Conservation (phyloP, 371 early-diverging fungal species). For the Actinomortierella wolfii region DNA sequence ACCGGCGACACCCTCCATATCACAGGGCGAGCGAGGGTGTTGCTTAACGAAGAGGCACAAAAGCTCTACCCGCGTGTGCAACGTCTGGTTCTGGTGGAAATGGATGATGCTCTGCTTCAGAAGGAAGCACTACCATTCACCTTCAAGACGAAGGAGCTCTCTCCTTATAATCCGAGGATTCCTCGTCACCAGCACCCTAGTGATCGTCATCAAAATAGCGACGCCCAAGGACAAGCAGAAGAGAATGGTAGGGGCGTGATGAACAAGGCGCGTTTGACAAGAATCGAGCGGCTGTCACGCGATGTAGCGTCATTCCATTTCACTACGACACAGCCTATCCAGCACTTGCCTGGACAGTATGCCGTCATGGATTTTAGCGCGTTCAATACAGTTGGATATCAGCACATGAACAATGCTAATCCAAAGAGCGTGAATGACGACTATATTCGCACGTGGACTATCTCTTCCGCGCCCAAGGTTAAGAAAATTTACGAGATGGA, state of each 20-base stretch:
- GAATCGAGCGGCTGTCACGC: slow-evolving; percentile 16
- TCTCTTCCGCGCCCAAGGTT: slow-evolving; percentile 19
- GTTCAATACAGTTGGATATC: slow-evolving; percentile 21
- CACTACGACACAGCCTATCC: slow-evolving; percentile 9
- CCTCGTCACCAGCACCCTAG: slow-evolving; percentile 3
- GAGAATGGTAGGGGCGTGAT: not conserved
- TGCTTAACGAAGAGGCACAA: slow-evolving; percentile 23
- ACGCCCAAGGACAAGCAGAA: no score
- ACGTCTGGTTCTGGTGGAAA: slow-evolving; percentile 14
- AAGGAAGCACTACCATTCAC: slow-evolving; percentile 15
- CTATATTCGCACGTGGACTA: slow-evolving; percentile 39
- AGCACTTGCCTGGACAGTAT: slow-evolving; percentile 28
- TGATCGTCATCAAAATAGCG: not conserved
- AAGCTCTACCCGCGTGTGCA: slow-evolving; percentile 24
- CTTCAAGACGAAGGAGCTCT: slow-evolving; percentile 25
- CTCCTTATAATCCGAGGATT: slow-evolving; percentile 32
- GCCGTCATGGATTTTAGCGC: slow-evolving; percentile 30
- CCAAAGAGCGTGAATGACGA: slow-evolving; percentile 41
- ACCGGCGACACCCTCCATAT: slow-evolving; percentile 29
- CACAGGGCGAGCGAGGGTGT: slow-evolving; percentile 23
- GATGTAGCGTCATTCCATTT: slow-evolving; percentile 24
- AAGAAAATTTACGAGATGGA: no score
- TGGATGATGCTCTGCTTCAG: slow-evolving; percentile 16
- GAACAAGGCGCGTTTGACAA: slow-evolving; percentile 11
- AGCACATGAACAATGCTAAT: slow-evolving; percentile 27